A percentile compares a stretch with the other conserved stretches of the same genome.
These are phyloP conservation scores for Epichloe sibirici DNA, from an alignment of 2,329 filamentous ascomycete species.

Conservation along the genomic window DNA sequence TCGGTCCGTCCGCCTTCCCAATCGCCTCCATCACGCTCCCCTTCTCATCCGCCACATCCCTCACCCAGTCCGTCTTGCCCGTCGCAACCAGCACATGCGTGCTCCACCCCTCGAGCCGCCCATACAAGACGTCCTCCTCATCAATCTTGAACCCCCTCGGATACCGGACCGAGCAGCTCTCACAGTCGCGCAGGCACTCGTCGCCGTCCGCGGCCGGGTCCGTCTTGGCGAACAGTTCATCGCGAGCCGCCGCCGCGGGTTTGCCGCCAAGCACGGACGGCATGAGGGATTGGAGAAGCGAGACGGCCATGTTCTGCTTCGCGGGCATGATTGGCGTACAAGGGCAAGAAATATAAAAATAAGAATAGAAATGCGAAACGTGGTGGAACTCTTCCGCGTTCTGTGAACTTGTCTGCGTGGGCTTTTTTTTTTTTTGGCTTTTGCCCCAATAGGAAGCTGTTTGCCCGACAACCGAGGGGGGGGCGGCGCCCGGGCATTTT, in stretches of 20 bases:
- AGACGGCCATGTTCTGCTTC: slow-evolving; percentile 30
- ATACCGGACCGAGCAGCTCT: slow-evolving; percentile 65
- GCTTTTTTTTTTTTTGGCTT: too few species aligned
- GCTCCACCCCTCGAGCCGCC: slow-evolving; percentile 73
- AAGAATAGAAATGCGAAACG: too few species aligned
- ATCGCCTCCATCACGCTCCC: slow-evolving; percentile 75
- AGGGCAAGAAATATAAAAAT: too few species aligned
- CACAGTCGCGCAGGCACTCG: slow-evolving; percentile 80
- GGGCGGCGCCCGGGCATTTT: too few species aligned
- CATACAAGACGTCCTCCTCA: slow-evolving; percentile 67
- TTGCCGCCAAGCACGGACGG: slow-evolving; percentile 18
- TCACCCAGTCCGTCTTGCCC: slow-evolving; percentile 90
- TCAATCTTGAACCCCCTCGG: slow-evolving; percentile 64
- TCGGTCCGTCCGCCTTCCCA: slow-evolving; percentile 42
- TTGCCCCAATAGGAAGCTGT: too few species aligned
- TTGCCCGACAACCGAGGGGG: too few species aligned
- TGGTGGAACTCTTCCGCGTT: too few species aligned
- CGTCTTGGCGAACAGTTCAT: slow-evolving; percentile 59
- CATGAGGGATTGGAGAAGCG: slow-evolving; percentile 22
- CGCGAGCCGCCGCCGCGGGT: slow-evolving; percentile 16
- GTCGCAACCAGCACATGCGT: slow-evolving; percentile 88
- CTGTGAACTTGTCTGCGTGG: too few species aligned
- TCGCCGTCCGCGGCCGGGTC: slow-evolving; percentile 71
- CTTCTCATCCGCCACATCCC: slow-evolving; percentile 79
- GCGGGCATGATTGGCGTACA: slow-evolving; percentile 13